Conservation (phyloP, 2,329 filamentous ascomycete genomes). For the Microdochium bolleyi region DNA sequence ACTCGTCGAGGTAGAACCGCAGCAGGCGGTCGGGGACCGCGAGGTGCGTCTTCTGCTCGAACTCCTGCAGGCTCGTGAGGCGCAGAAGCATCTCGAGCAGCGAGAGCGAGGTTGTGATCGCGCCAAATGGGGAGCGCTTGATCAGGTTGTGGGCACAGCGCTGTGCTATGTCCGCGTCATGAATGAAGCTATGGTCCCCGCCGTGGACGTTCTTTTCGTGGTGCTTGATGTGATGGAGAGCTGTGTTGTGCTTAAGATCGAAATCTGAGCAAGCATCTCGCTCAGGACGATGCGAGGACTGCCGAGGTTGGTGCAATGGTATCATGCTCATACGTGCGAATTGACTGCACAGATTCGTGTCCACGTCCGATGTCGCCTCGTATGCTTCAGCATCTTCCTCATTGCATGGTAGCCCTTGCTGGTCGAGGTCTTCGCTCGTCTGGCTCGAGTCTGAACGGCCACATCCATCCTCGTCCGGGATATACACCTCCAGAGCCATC, state of each 20-base stretch:
- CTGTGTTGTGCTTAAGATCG: neutral
- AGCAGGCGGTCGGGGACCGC: constrained; percentile 83
- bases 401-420: neutral
- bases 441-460: constrained; percentile 26
- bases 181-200: constrained; percentile 2
- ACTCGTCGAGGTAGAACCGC: constrained; percentile 71
- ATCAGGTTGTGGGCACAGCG: constrained; percentile 18
- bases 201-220: neutral
- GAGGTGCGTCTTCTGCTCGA: constrained; percentile 83
- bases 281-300: too few relatives aligned
- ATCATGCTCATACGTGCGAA: neutral
- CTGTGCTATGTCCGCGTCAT: constrained; percentile 8
- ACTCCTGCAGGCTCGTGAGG: constrained; percentile 80
- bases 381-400: neutral
- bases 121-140: constrained; percentile 38
- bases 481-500: constrained; percentile 83
- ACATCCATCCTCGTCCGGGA: constrained; percentile 44
- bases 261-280: neutral
- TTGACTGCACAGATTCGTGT: neutral
- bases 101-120: constrained; percentile 54
- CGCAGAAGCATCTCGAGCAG: constrained; percentile 84
- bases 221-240: neutral
- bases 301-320: neutral
- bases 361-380: neutral
- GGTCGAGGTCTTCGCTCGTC: constrained; percentile 22